Base-by-base conservation (phyloP, 2,329 filamentous ascomycete species). In the Aspergillus sojae region DNA sequence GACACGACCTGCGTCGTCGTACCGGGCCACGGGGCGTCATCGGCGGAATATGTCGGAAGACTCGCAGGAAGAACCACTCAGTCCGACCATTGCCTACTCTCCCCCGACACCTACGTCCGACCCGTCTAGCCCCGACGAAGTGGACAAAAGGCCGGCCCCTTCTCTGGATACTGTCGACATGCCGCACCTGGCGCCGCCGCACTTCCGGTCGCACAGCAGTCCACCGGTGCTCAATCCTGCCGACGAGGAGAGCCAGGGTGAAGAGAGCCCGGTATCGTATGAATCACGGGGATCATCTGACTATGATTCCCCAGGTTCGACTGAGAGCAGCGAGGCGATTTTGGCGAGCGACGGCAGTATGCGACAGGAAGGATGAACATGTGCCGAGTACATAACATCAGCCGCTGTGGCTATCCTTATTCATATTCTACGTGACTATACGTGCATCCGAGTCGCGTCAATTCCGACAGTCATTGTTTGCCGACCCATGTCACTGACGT, bases 31-130 rank as follows among this genome's bases (percentile, higher is more conserved):
- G 58, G 59, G 52, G 3, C 66, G 69, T 4, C 75, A 77, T 57
- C 66, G 68, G n/a, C 68, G 76, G 34, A 72, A 76, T 32, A 30
- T 72, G 5, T 80, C 77, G 1, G 75, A 79, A 28, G 77, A 76
- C 26, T 78, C 76, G 12, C 72, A 71, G 41, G 71, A 70, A 26
- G 58, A 65, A 5, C 62, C 61, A 16, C 62, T 68, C 19, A 78
- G 74, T 60, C 77, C 77, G 9, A 73, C 68, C 1, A 72, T 76
- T 55, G 69, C 74, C 2, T 80, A 80, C 64, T 71, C 75, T 11
- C 78, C 79, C 14, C 78, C 78, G 11, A 81, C 78, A 7, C 78
- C 79, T 5, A 73, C 72, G 0, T 80, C 77, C 1, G 72, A 72
- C 23, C 63, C 66, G 1, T 72, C 71, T 9, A 67, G 48, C 26